phyloP scores from a whole-genome alignment of 345 rosid species.

The Arabidopsis suecica region DNA sequence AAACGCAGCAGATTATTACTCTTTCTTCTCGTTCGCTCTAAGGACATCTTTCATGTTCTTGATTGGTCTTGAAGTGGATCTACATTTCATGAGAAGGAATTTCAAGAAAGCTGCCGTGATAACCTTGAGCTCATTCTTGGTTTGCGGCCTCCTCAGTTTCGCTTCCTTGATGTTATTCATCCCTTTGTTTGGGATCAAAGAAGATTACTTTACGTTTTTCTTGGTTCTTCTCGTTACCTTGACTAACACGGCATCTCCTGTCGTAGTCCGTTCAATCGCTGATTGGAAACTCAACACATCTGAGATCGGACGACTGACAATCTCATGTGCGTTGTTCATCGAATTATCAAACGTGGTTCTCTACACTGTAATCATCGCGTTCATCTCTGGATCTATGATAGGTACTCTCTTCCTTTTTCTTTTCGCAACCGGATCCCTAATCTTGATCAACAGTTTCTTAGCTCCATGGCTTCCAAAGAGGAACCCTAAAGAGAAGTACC shows the following conservation, averaged over 20 bases:
- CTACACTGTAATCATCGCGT: slow-evolving; percentile 39
- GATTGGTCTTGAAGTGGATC: slow-evolving; percentile 75
- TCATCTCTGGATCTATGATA: slow-evolving; percentile 38
- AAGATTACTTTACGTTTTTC: slow-evolving; percentile 34
- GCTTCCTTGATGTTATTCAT: slow-evolving; percentile 46
- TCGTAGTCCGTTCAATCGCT: slow-evolving; percentile 62
- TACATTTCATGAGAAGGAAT: slow-evolving; percentile 58
- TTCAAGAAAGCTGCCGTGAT: slow-evolving; percentile 51
- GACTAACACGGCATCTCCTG: slow-evolving; percentile 77
- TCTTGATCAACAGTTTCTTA: slow-evolving; percentile 57
- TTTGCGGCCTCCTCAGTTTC: slow-evolving; percentile 50
- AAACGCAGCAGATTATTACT: slow-evolving; percentile 60
- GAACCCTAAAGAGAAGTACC: slow-evolving; percentile 65
- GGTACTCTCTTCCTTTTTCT: slow-evolving; percentile 44
- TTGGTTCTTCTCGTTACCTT: slow-evolving; percentile 49
- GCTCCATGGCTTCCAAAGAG: slow-evolving; percentile 65
- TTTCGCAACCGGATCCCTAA: slow-evolving; percentile 39
- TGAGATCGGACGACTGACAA: slow-evolving; percentile 69
- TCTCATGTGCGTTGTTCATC: slow-evolving; percentile 56
- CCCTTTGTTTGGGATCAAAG: slow-evolving; percentile 37
- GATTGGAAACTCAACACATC: slow-evolving; percentile 76
- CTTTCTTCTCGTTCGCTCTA: slow-evolving; percentile 54
- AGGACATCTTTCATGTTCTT: slow-evolving; percentile 77
- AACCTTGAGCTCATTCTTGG: slow-evolving; percentile 52
- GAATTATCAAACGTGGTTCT: slow-evolving; percentile 59